phyloP scores from a whole-genome alignment of 2,329 filamentous ascomycete species.

The Xylariaceae sp. region DNA sequence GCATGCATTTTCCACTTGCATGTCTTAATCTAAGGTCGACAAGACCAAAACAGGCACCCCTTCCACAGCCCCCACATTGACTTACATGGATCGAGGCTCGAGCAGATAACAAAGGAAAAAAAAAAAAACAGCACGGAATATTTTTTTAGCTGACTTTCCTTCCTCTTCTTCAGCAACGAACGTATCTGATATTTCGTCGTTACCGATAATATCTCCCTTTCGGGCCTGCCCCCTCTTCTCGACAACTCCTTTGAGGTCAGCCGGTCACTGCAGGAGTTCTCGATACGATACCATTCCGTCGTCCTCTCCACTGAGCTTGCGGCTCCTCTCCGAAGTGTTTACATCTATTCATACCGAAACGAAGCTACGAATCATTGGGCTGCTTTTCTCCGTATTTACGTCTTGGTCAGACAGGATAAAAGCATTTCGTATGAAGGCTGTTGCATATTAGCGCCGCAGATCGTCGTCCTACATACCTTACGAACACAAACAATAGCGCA shows the following conservation, averaged over 20 bases:
- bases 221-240: conserved; percentile 38
- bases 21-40: conserved; percentile 1
- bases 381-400: background rate
- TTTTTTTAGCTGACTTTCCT: conserved; percentile 15
- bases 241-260: conserved; percentile 77
- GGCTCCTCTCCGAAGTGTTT: background rate
- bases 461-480: conserved; percentile 7
- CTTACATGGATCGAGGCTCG: conserved; percentile 14
- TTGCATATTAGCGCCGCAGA: background rate
- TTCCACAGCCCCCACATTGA: conserved; percentile 2
- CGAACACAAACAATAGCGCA: conserved; percentile 4
- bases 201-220: conserved; percentile 37
- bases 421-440: background rate
- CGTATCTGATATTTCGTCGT: conserved; percentile 39
- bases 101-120: background rate
- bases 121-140: background rate
- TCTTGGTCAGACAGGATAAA: conserved; percentile 11
- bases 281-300: conserved; percentile 45
- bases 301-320: conserved; percentile 37
- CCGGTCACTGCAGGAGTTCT: conserved; percentile 78
- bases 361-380: conserved; percentile 5
- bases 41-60: too few species aligned
- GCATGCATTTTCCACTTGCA: background rate
- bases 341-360: background rate
- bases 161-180: conserved; percentile 27